A percentile compares a stretch with the other conserved stretches of the same genome.
phyloP scores from a whole-genome alignment of 345 rosid species.

The Lepidium aucheri region DNA sequence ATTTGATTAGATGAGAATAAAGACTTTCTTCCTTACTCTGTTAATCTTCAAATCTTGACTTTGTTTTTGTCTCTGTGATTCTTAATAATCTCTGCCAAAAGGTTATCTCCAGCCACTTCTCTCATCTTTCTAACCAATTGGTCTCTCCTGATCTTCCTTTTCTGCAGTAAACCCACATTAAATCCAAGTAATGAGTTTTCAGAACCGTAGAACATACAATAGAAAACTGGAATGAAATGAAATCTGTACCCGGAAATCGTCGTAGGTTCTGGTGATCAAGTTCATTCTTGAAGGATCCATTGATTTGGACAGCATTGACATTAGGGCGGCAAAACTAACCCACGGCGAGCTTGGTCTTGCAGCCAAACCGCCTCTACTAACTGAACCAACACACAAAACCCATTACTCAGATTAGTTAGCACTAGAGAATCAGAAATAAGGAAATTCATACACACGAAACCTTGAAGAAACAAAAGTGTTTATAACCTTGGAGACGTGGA shows the following conservation, averaged over 20 bases:
- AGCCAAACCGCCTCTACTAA: conserved; percentile 3
- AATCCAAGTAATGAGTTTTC: not conserved
- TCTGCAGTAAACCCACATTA: conserved; percentile 14
- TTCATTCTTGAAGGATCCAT: conserved; percentile 33
- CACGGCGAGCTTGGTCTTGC: conserved; percentile 56
- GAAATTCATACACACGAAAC: too few species aligned
- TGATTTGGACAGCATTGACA: conserved; percentile 45
- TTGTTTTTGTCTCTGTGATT: conserved; percentile 14
- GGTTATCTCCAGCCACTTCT: conserved; percentile 26
- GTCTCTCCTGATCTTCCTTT: conserved; percentile 23
- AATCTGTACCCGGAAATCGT: conserved; percentile 36
- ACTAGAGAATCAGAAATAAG: not conserved
- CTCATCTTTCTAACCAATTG: conserved; percentile 23
- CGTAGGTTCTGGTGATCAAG: conserved; percentile 36
- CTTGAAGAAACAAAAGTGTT: not conserved
- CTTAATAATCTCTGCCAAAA: conserved; percentile 26
- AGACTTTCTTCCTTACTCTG: not conserved
- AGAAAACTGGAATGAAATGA: not conserved
- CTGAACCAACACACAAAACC: not conserved
- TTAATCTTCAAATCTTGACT: not conserved
- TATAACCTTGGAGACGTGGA: conserved; percentile 28
- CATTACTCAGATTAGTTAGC: not conserved
- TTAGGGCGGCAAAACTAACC: conserved; percentile 54
- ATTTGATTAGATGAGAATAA: conserved; percentile 7
- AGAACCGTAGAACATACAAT: not conserved